phyloP scores from a whole-genome alignment of 2,329 filamentous ascomycete species.

The Hansfordia pulvinata region DNA sequence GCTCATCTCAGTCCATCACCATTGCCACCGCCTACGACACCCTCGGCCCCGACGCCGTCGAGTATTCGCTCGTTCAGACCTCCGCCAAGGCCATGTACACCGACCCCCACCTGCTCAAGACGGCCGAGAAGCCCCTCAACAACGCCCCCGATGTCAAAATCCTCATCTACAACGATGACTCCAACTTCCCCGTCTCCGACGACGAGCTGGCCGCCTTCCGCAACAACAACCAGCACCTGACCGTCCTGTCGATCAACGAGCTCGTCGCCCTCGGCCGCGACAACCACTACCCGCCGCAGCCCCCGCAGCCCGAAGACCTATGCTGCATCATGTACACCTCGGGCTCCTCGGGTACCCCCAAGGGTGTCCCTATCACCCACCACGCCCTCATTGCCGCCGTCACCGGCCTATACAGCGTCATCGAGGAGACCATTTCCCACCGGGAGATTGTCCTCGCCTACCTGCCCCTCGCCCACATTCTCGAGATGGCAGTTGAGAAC shows the following conservation, averaged over 20 bases:
- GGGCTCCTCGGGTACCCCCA: slow-evolving; percentile 77
- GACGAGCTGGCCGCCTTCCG: slow-evolving; percentile 42
- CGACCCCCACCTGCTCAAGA: slow-evolving; percentile 63
- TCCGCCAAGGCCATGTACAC: slow-evolving; percentile 73
- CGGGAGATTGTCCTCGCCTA: slow-evolving; percentile 78
- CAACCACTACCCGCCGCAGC: slow-evolving; percentile 56
- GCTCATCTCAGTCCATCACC: slow-evolving; percentile 74
- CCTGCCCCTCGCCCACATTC: slow-evolving; percentile 86
- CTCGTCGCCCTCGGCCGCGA: slow-evolving; percentile 45
- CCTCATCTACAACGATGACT: slow-evolving; percentile 48
- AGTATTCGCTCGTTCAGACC: slow-evolving; percentile 76
- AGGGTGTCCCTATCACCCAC: slow-evolving; percentile 77
- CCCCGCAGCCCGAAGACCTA: slow-evolving; percentile 61
- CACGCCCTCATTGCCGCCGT: slow-evolving; percentile 69
- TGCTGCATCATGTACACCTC: slow-evolving; percentile 84
- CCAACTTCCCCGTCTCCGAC: slow-evolving; percentile 34
- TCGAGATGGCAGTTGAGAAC: slow-evolving; percentile 95
- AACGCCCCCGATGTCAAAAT: slow-evolving; percentile 40
- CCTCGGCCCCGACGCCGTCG: slow-evolving; percentile 69
- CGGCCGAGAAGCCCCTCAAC: slow-evolving; percentile 41
- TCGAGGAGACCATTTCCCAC: slow-evolving; percentile 65
- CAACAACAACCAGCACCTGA: slow-evolving; percentile 38
- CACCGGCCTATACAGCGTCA: slow-evolving; percentile 65
- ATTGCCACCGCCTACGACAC: slow-evolving; percentile 95
- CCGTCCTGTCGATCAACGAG: slow-evolving; percentile 39